phyloP scores from a whole-genome alignment of 2,329 filamentous ascomycete genomes.

The Neofusicoccum cordaticola region DNA sequence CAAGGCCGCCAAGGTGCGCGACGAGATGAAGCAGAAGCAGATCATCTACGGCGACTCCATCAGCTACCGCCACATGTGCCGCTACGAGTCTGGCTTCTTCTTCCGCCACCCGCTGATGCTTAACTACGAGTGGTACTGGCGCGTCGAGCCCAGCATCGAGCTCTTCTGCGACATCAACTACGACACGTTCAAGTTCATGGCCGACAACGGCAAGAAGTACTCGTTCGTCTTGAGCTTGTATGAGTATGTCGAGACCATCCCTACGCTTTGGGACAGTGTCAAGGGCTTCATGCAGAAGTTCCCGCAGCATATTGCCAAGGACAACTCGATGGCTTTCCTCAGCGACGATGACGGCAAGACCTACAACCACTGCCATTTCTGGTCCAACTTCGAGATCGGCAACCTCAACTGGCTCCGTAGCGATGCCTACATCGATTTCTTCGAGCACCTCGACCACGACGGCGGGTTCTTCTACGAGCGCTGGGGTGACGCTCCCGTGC shows the following conservation, averaged over 20 bases:
- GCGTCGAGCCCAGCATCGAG: slow-evolving; percentile 94
- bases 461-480: slow-evolving; percentile 99
- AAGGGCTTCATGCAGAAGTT: slow-evolving; percentile 91
- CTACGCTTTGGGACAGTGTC: slow-evolving; percentile 89
- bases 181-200: slow-evolving; percentile 96
- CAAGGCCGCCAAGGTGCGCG: slow-evolving; percentile 81
- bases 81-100: slow-evolving; percentile 98
- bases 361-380: slow-evolving; percentile 98
- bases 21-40: slow-evolving; percentile 90
- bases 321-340: slow-evolving; percentile 86
- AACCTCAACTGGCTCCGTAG: slow-evolving; percentile 92
- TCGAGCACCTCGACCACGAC: slow-evolving; percentile 80
- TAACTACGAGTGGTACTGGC: slow-evolving; percentile 99
- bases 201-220: slow-evolving; percentile 96
- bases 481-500: slow-evolving; percentile 96
- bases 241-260: slow-evolving; percentile 95
- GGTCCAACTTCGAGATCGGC: slow-evolving; percentile 98
- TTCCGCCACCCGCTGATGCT: slow-evolving; percentile 91
- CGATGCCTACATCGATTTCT: slow-evolving; percentile 85
- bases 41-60: slow-evolving; percentile 98
- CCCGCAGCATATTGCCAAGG: slow-evolving; percentile 80
- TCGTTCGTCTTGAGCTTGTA: slow-evolving; percentile 93
- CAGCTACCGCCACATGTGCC: slow-evolving; percentile 99
- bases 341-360: slow-evolving; percentile 87
- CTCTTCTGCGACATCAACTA: slow-evolving; percentile 94